Evolutionary conservation across 345 rosid species (phyloP), one percentile per base, ranked within the genome.

Genomic region (Murraya koenigii): DNA sequence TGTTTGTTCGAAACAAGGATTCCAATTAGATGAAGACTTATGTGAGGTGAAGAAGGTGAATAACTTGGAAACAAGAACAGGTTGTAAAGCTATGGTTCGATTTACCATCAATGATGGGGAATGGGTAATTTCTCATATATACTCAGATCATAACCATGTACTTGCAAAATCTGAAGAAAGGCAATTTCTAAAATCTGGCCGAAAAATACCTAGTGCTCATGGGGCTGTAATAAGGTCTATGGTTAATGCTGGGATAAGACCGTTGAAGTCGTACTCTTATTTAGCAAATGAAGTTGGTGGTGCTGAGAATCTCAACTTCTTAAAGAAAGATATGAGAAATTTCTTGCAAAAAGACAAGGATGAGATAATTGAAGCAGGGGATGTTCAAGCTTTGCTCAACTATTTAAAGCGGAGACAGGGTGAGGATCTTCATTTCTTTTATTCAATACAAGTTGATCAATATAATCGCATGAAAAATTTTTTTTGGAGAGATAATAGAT

Each of bases 1-100:
- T 72, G 32, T 72, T 30, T 81, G 80, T 64, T 72, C 68, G 7
- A 77, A 81, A 49, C 70, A 81, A 47, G 75, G 80, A 10, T 71
- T 66, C 32, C 59, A 66, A 15, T 30, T 25, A 19, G 58, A 65
- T 36, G 56, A 74, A 49, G 39, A 52, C 30, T 56, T 49, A 1
- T 55, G 22, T 32, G 64, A 38, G 20, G 60, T 44, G 0, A 63
- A 36, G 30, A 81, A 78, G 0, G n/a, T n/a, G n/a, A n/a, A n/a
- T n/a, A n/a, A n/a, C n/a, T n/a, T n/a, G n/a, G n/a, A n/a, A n/a
- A n/a, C n/a, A n/a, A n/a, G n/a, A n/a, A n/a, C n/a, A n/a, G 47
- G 77, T 56, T 76, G 80, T 23, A 70, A 61, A 60, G 71, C 66
- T 28, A 13, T 32, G 25, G 17, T 80, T n/a, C 33, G 75, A 0